phyloP scores from a whole-genome alignment of 2,329 filamentous ascomycete species.

The Cryphonectria carpinicola region DNA sequence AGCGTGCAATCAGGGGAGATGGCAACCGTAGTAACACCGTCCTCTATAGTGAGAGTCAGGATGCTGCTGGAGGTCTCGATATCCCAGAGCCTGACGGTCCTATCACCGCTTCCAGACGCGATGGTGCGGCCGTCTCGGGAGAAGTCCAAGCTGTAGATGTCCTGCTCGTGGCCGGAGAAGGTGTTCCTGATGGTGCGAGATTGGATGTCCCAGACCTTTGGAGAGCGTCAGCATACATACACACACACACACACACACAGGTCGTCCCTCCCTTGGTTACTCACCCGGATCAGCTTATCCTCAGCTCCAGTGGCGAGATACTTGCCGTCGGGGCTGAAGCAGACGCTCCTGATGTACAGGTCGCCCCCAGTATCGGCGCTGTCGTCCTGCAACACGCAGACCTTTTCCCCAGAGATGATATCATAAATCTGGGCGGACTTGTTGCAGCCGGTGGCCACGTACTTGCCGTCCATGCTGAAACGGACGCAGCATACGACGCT shows the following conservation, averaged over 20 bases:
- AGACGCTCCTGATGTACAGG: constrained; percentile 95
- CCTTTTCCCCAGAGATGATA: constrained; percentile 81
- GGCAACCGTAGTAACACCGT: constrained; percentile 95
- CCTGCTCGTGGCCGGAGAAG: constrained; percentile 96
- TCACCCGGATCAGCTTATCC: constrained; percentile 93
- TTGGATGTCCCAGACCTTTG: constrained; percentile 90
- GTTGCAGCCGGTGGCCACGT: constrained; percentile 96
- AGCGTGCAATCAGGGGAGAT: constrained; percentile 95
- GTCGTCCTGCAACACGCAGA: constrained; percentile 89
- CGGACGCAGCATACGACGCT: constrained; percentile 98
- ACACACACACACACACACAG: background rate
- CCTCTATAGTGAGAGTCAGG: constrained; percentile 87
- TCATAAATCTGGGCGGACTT: constrained; percentile 99
- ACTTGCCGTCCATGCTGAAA: constrained; percentile 95
- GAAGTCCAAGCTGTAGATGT: constrained; percentile 97
- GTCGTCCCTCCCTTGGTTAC: constrained; percentile 35
- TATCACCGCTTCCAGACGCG: constrained; percentile 91
- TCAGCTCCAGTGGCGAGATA: constrained; percentile 95
- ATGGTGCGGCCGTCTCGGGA: constrained; percentile 92
- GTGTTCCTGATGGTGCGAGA: constrained; percentile 84
- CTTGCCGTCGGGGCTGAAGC: constrained; percentile 95
- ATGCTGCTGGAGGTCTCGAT: constrained; percentile 83
- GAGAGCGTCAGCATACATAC: constrained; percentile 25
- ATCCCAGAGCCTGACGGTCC: constrained; percentile 95
- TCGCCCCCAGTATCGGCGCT: constrained; percentile 86